A percentile compares a stretch with the other conserved stretches of the same genome.
These are phyloP conservation scores for Tetrapisispora pingtungensis DNA, from an alignment of 805 yeast genomes.

Conservation along the genomic window DNA sequence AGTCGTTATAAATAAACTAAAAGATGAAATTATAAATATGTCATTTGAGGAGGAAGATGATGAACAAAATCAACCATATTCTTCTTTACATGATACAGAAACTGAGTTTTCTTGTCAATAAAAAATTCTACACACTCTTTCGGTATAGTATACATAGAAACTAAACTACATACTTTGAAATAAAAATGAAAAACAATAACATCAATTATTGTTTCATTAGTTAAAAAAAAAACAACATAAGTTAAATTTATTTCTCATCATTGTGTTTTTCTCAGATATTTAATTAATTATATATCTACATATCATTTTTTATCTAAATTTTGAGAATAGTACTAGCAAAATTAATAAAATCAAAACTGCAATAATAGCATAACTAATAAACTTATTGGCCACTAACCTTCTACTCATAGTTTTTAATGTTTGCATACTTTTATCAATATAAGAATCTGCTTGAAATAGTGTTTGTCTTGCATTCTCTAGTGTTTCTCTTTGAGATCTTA, in stretches of 20 bases:
- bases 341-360: constrained; percentile 77
- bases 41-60: not conserved
- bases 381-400: constrained; percentile 81
- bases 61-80: not conserved
- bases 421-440: constrained; percentile 80
- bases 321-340: constrained; percentile 71
- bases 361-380: constrained; percentile 84
- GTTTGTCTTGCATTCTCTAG: constrained; percentile 78
- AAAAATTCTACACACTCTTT: too few species aligned
- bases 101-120: constrained; percentile 5
- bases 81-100: not conserved
- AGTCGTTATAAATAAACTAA: not conserved
- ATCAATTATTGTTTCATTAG: too few species aligned
- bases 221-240: too few species aligned
- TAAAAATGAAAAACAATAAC: too few species aligned
- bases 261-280: not conserved
- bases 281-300: not conserved
- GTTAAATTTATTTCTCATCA: too few species aligned
- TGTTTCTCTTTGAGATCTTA: constrained; percentile 91
- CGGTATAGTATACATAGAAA: too few species aligned
- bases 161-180: not conserved
- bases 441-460: constrained; percentile 79
- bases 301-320: constrained; percentile 43
- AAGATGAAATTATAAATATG: not conserved
- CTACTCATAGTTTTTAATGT: constrained; percentile 89